Evolutionary conservation across 805 yeast species (phyloP).

Genomic region (Tetrapisispora arboricola): DNA sequence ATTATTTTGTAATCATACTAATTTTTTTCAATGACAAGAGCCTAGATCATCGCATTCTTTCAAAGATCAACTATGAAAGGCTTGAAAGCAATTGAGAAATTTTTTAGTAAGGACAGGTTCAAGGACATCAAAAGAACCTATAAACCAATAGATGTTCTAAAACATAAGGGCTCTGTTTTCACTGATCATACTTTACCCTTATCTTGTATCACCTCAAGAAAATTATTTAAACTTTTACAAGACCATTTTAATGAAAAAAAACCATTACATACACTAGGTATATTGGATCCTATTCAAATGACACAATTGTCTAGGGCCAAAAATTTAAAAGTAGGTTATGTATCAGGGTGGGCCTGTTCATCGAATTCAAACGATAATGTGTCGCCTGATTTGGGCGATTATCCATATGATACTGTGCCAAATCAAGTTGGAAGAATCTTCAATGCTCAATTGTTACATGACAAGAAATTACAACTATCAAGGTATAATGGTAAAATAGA

Average conservation of each 20-base stretch:
- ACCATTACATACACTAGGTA: slow-evolving; percentile 51
- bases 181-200: not conserved
- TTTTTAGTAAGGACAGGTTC: slow-evolving; percentile 44
- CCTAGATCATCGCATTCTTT: too few relatives aligned
- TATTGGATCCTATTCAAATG: slow-evolving; percentile 54
- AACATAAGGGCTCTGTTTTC: slow-evolving; percentile 40
- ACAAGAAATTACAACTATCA: slow-evolving; percentile 37
- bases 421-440: slow-evolving; percentile 51
- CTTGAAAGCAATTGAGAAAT: slow-evolving; percentile 31
- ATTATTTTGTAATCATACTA: too few relatives aligned
- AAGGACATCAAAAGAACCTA: slow-evolving; percentile 42
- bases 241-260: slow-evolving; percentile 31
- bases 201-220: slow-evolving; percentile 45
- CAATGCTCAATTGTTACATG: slow-evolving; percentile 50
- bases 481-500: slow-evolving; percentile 12
- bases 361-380: slow-evolving; percentile 52
- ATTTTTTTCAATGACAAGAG: too few relatives aligned
- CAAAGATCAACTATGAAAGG: not conserved
- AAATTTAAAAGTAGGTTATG: slow-evolving; percentile 43
- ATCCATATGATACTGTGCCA: slow-evolving; percentile 63
- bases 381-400: slow-evolving; percentile 58
- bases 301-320: slow-evolving; percentile 39
- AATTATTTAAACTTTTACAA: slow-evolving; percentile 37
- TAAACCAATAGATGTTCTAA: slow-evolving; percentile 41
- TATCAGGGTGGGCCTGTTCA: slow-evolving; percentile 56